phyloP scores from a whole-genome alignment of 2,329 filamentous ascomycete species.

The Alternaria arbusti region DNA sequence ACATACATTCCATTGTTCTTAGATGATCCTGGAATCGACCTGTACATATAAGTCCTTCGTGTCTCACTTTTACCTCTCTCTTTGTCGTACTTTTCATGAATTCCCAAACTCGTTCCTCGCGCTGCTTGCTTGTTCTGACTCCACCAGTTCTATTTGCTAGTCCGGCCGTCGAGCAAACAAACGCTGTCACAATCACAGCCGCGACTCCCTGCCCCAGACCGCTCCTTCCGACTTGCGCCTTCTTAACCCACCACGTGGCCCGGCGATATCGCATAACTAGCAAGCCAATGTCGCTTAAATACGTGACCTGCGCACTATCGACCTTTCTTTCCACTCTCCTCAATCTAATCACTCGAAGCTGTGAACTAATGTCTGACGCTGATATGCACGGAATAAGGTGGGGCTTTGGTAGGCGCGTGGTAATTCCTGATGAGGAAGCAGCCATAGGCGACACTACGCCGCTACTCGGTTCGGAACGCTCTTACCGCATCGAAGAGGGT shows the following conservation, averaged over 20 bases:
- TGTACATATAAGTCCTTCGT: not conserved
- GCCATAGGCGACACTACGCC: not conserved
- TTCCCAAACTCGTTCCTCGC: not conserved
- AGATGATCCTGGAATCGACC: not conserved
- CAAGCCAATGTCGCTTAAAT: not conserved
- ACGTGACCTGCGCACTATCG: not conserved
- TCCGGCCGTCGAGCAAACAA: not conserved
- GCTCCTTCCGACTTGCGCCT: not conserved
- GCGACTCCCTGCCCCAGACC: not conserved
- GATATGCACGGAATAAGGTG: not conserved
- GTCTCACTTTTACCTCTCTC: not conserved
- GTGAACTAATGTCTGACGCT: conserved; percentile 3
- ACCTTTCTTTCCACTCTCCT: not conserved
- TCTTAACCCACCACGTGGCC: not conserved
- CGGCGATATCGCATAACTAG: not conserved
- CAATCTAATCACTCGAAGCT: not conserved
- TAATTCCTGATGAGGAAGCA: not conserved
- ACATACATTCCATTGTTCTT: not conserved
- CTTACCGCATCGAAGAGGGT: not conserved
- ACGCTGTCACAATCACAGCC: not conserved
- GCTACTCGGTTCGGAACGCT: not conserved
- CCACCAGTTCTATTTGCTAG: not conserved
- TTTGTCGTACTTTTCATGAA: not conserved
- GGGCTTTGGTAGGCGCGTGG: not conserved
- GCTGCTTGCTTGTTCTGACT: not conserved